These are phyloP conservation scores for Allantophomopsis cytisporea DNA, from an alignment of 2,329 filamentous ascomycete species.

Conservation along the genomic window DNA sequence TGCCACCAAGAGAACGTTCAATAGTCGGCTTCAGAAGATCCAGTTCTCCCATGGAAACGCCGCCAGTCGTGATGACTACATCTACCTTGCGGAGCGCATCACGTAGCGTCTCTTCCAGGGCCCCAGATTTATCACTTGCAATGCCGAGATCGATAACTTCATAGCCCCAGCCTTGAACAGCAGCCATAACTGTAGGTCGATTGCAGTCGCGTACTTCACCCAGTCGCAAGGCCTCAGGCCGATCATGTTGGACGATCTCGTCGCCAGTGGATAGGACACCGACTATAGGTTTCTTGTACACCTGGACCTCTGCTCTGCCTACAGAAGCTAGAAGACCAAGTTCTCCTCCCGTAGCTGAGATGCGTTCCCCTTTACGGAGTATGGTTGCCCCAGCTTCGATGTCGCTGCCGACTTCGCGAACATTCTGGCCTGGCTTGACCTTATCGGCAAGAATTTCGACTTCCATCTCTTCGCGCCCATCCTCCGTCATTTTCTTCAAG, in stretches of 20 bases:
- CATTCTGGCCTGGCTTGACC: constrained; percentile 69
- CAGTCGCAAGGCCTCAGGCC: constrained; percentile 45
- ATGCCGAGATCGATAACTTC: constrained; percentile 78
- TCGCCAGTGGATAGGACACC: constrained; percentile 91
- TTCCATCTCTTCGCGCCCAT: constrained; percentile 73
- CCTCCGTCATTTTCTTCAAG: constrained; percentile 60
- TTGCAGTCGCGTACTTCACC: constrained; percentile 94
- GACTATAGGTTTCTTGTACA: constrained; percentile 66
- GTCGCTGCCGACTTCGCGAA: constrained; percentile 85
- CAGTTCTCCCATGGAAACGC: constrained; percentile 95
- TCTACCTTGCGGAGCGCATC: constrained; percentile 62
- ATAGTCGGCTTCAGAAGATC: constrained; percentile 95
- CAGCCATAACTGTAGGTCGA: constrained; percentile 72
- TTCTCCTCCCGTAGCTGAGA: constrained; percentile 80
- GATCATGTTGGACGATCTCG: constrained; percentile 70
- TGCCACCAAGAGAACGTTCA: constrained; percentile 77
- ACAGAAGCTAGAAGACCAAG: constrained; percentile 82
- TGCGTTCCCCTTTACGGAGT: constrained; percentile 63
- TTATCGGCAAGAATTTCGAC: constrained; percentile 74
- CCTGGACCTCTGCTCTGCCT: constrained; percentile 54
- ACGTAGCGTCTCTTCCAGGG: constrained; percentile 66
- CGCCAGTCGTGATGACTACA: constrained; percentile 81
- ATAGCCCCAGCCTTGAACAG: constrained; percentile 61
- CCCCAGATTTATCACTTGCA: constrained; percentile 57
- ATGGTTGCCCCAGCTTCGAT: constrained; percentile 57